Base-by-base conservation (phyloP, 2,329 filamentous ascomycete species). In the Coniella vitis region DNA sequence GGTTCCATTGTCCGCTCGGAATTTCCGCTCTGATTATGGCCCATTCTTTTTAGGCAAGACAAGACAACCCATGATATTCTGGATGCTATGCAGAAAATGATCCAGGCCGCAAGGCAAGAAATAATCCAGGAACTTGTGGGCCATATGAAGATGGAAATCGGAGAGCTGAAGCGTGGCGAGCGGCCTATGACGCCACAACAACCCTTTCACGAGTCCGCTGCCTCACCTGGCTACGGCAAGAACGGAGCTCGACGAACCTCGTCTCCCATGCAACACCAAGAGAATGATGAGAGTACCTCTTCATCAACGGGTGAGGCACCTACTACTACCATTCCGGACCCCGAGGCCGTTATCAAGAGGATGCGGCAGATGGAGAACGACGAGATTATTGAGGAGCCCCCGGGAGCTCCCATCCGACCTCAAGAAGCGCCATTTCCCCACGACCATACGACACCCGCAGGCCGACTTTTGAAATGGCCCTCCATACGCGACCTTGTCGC, bases 381-480 rank as follows among this genome's bases (percentile, higher is more conserved):
- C 41, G 63, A 61, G 39, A 58, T 61, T 13, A 59, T 52, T 4
- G 51, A 63, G 19, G 57, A 60, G 19, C 54, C 59, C n/a, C 52
- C 54, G 31, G 47, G 52, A 31, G 38, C 38, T 7, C 67, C 72
- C 10, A 74, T 78, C 7, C 69, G 67, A 12, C 75, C 76, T 1
- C 81, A 80, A 40, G 76, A 82, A 55, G 78, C 86, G 13, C 79
- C 85, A 2, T 87, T 95, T 48, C 87, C 89, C 1, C 79, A 83
- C 22, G 87, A 95, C 56, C 91, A 97, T 61, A 94, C 88, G 0
- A 96, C 90, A 0, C 81, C 89, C n/a, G 90, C 90, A 1, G 87
- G 93, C 44, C 79, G 90, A 54, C 71, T 97, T 16, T 70, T 97
- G 22, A 74, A 78, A 40, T 90, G 86, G 82, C 77, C 77, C 0